Percentiles rank a stretch among this genome's conserved stretches.
These are phyloP conservation scores for Trichoderma sp. DNA, from an alignment of 2,329 filamentous ascomycete genomes.

Conservation along the genomic window DNA sequence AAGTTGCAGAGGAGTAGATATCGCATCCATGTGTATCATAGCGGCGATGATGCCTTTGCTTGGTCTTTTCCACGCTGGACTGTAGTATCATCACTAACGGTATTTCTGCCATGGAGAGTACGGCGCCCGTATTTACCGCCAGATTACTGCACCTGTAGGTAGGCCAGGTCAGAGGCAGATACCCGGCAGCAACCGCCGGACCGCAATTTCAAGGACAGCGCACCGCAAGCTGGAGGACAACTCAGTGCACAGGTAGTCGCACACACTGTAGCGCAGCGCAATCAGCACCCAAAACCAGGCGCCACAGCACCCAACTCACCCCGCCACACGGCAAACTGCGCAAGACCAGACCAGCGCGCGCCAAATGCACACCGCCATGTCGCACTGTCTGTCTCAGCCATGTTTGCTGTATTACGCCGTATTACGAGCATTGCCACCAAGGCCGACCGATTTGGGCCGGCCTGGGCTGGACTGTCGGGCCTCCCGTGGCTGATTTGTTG, in stretches of 20 bases:
- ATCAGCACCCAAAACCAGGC: neutral
- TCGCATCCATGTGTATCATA: too few relatives aligned
- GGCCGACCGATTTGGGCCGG: neutral
- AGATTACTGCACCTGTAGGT: too few relatives aligned
- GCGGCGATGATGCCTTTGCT: too few relatives aligned
- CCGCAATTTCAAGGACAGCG: too few relatives aligned
- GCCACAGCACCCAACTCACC: neutral
- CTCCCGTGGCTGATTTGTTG: neutral
- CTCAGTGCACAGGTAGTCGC: neutral
- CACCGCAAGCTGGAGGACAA: too few relatives aligned
- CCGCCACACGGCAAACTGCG: neutral
- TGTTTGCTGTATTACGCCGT: neutral
- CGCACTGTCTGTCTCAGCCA: constrained; percentile 2
- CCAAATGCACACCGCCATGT: constrained; percentile 1
- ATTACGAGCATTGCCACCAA: neutral
- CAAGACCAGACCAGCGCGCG: neutral
- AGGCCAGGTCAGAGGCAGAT: too few relatives aligned
- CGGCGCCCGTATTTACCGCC: too few relatives aligned
- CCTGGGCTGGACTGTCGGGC: neutral
- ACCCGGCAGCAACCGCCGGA: too few relatives aligned
- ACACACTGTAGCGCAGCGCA: neutral
- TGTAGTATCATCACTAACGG: too few relatives aligned
- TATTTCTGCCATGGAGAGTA: too few relatives aligned
- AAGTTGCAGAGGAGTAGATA: too few relatives aligned
- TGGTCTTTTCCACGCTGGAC: too few relatives aligned